Base-by-base conservation (phyloP, 768 basidiomycete genomes). In the Boletus bicolor region DNA sequence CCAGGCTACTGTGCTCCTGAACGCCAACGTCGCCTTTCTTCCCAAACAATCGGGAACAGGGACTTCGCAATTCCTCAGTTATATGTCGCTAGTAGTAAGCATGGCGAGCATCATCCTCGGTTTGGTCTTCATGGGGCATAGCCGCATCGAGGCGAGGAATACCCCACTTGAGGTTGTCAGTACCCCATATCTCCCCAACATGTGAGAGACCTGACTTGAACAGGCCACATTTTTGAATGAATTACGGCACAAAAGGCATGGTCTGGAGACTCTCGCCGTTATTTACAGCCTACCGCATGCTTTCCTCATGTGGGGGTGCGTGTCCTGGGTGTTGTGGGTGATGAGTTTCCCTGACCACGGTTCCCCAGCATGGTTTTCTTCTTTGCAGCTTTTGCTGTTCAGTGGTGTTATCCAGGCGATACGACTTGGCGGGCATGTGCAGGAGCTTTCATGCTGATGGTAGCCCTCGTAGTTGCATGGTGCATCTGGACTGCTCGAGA, bases 1-100 rank as follows among this genome's bases (percentile, higher is more conserved):
- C 3, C 43, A 85, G 83, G 78, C 77, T 1, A 82, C 81, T 1
- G 82, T 86, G 2, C 69, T 86, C 17, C 63, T 86, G 21, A 80
- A 79, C 36, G 82, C 80, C 12, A 85, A 85, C 45, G 80, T 87
- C 0, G 79, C 76, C 0, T 83, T 86, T 59, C 69, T 87, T n/a
- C 78, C 82, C 1, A 83, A 86, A 37, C 71, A 75, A 28, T 72
- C 74, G 24, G 73, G 77, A 11, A 57, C 37, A n/a, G 63, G 61
- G 5, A 56, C 44, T 21, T 66, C 62, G 0, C 75, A 80, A 43
- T 72, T 77, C 28, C 65, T 77, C 17, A 74, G 72, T 49, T 82
- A 80, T 54, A 54, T 74, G 30, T 83, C 82, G 2, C 67, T 76
- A 4, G 60, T 79, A 14, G 62, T 73, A 43, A 77, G 72, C 51